Evolutionary conservation across 306 rosid genomes (phyloP).

Genomic region (Dryas octopetala): DNA sequence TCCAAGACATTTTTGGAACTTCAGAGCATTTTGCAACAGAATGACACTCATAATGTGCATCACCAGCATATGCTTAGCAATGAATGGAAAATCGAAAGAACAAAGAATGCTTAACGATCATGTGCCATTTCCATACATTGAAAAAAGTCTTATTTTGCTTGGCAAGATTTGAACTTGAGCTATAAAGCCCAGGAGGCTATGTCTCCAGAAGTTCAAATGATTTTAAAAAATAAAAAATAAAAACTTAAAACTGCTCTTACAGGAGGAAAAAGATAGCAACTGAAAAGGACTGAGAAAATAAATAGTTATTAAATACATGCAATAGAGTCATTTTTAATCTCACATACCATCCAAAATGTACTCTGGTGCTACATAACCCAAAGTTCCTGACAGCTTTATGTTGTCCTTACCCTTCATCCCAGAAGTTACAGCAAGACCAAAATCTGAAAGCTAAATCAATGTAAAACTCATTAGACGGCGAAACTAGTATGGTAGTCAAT

Average conservation of each 20-base stretch:
- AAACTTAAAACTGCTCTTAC: no score
- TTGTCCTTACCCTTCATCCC: slow-evolving; percentile 61
- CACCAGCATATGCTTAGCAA: background rate
- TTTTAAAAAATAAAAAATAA: no score
- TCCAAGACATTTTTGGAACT: background rate
- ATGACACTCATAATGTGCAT: background rate
- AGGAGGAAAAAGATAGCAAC: no score
- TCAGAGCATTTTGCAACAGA: background rate
- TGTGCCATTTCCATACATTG: no score
- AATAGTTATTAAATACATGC: background rate
- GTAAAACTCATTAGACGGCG: slow-evolving; percentile 33
- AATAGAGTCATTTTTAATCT: background rate
- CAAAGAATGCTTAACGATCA: background rate
- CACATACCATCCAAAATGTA: slow-evolving; percentile 74
- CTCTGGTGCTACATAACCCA: slow-evolving; percentile 78
- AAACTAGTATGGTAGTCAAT: background rate
- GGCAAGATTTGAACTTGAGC: background rate
- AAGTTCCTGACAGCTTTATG: slow-evolving; percentile 69
- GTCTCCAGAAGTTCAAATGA: no score
- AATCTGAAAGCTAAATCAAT: slow-evolving; percentile 74
- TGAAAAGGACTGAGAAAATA: background rate
- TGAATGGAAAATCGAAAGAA: background rate
- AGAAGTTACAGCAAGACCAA: slow-evolving; percentile 67
- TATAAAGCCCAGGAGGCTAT: background rate
- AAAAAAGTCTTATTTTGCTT: background rate